phyloP scores from a whole-genome alignment of 805 yeast genomes.

The Jamesozyma rosinii region DNA sequence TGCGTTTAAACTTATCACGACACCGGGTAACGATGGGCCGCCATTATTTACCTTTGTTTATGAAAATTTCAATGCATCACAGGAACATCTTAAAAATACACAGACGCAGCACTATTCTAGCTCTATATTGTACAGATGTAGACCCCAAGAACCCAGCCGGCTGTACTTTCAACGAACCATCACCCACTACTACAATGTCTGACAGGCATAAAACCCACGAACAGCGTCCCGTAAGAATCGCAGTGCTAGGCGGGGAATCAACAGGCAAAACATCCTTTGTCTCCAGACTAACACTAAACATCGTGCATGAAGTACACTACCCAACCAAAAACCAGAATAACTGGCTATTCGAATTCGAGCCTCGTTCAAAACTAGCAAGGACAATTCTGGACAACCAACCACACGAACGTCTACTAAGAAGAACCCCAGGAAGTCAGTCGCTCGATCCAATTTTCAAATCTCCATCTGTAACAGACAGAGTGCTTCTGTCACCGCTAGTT shows the following conservation, averaged over 20 bases:
- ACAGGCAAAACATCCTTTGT: conserved; percentile 55
- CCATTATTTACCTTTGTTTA: too few species aligned
- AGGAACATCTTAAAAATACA: too few species aligned
- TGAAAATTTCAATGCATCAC: too few species aligned
- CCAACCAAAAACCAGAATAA: conserved; percentile 61
- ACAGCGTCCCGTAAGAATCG: conserved; percentile 43
- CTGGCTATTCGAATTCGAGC: conserved; percentile 45
- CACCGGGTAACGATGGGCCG: too few species aligned
- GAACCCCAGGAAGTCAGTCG: conserved; percentile 25
- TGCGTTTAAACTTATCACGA: too few species aligned
- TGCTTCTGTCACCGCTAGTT: conserved; percentile 33
- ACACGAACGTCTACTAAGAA: conserved; percentile 32
- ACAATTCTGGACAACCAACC: conserved; percentile 41
- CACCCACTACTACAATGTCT: not conserved
- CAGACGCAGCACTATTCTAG: too few species aligned
- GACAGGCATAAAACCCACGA: conserved; percentile 7
- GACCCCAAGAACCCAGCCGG: too few species aligned
- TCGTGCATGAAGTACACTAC: conserved; percentile 59
- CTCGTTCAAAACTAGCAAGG: conserved; percentile 33
- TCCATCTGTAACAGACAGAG: conserved; percentile 24
- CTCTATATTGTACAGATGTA: too few species aligned
- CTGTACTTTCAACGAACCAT: too few species aligned
- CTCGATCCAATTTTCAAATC: conserved; percentile 26
- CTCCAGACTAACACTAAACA: conserved; percentile 39
- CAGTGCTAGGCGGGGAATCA: conserved; percentile 49